Base-by-base conservation (phyloP, 495 filamentous ascomycete genomes). In the Neurospora sp. region DNA sequence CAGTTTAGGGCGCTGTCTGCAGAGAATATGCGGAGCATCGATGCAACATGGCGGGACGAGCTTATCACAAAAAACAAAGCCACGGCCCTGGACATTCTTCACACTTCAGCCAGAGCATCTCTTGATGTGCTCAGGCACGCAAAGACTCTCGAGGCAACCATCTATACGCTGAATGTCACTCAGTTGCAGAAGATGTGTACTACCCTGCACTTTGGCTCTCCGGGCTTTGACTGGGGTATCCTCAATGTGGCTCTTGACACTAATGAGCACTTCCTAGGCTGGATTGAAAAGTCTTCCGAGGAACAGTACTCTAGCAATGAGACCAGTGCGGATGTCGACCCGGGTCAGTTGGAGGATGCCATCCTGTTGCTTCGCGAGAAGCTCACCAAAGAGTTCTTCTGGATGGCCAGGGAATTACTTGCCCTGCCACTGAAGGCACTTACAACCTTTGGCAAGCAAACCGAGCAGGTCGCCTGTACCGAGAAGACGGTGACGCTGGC, bases 141-240 rank as follows among this genome's bases (percentile, higher is more conserved):
- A 6, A 73, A 75, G 14, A 78, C 80, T 2, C 77, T 87, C n/a
- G 79, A 77, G 60, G 77, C 76, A n/a, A 79, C 75, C 27, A 78
- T 81, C 1, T 82, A 80, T 49, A 80, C 77, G 27, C 70, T 87
- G 38, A 85, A 84, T 74, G 76, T 76, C 7, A 79, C 76, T 31
- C 84, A 84, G 72, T 73, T 86, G n/a, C 82, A 84, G 71, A 82
- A 85, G 66, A 77, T 85, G 9, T 85, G 85, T 18, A 81, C 78
- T 8, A 81, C 79, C 38, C 82, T 87, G 42, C 82, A 84, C 54
- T 81, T 81, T 35, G 76, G 80, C 4, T 80, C 79, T 5, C 72
- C 76, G 6, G 74, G 80, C 8, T 82, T 83, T 54, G 83, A 86
- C 72, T 87, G 85, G 85, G 73, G 78, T 41, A 78, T 85, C 14